Evolutionary conservation across 192 early-diverging fungal species (phyloP).

Genomic region (Geranomyces variabilis): DNA sequence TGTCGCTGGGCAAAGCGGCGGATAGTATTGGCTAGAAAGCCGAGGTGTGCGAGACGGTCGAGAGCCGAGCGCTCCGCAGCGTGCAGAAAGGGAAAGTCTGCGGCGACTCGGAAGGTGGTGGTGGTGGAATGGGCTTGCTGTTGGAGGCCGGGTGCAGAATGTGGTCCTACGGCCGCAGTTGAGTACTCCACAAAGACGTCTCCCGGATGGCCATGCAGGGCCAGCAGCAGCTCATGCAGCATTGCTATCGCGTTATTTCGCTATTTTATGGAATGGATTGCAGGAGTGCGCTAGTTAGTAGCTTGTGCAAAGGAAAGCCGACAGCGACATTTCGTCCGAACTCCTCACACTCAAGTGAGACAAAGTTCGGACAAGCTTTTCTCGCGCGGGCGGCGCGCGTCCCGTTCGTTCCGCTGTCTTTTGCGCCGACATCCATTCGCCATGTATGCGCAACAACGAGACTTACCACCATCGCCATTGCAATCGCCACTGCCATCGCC

Average conservation of each 20-base stretch:
- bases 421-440: too few relatives aligned
- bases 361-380: too few relatives aligned
- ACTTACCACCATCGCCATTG: too few relatives aligned
- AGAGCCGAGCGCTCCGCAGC: slow-evolving; percentile 63
- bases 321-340: too few relatives aligned
- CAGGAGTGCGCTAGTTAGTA: too few relatives aligned
- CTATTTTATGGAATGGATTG: too few relatives aligned
- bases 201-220: slow-evolving; percentile 66
- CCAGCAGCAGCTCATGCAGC: slow-evolving; percentile 75
- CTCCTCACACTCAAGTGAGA: too few relatives aligned
- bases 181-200: slow-evolving; percentile 64
- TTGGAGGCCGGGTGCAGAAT: not conserved
- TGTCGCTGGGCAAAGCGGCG: slow-evolving; percentile 42
- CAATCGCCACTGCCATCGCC: too few relatives aligned
- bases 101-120: slow-evolving; percentile 52
- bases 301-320: too few relatives aligned
- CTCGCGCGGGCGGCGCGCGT: too few relatives aligned
- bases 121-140: not conserved
- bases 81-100: slow-evolving; percentile 68
- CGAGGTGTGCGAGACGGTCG: slow-evolving; percentile 62
- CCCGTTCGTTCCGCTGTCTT: too few relatives aligned
- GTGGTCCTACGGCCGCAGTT: not conserved
- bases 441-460: too few relatives aligned
- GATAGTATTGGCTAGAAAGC: slow-evolving; percentile 53
- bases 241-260: slow-evolving; percentile 40